Evolutionary conservation across 805 yeast genomes (phyloP), one percentile per base, ranked within the genome.

Genomic region (Saccharomyces eubayanus): DNA sequence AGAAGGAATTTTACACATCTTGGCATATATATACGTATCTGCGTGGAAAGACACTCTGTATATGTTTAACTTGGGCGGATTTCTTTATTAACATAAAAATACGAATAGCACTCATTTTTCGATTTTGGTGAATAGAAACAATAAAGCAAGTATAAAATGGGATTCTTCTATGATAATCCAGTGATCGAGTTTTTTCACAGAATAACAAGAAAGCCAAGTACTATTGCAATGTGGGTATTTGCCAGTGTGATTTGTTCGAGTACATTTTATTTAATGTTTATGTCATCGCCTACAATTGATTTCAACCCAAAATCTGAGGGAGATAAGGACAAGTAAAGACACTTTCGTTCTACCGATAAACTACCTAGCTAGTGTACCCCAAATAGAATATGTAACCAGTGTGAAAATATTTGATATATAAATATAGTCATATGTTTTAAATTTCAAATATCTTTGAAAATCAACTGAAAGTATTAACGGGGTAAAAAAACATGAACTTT

Each of bases 161-260:
- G 62, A 4, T 67, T 67, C 47, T 67, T 63, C 48, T 29, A 49
- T 49, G 50, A 62, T 47, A 66, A 65, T 51, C 59, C 67, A 5
- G 59, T 67, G 10, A 59, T 66, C 49, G 65, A 62, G 48, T 60
- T 59, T 48, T 57, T 56, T 41, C 65, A 63, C 47, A 61, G 60
- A 41, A 31, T 62, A 4, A 47, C 53, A 2, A 62, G 64, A 28
- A 59, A 56, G 43, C 71, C 71, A 29, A 57, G 63, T 28, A 59
- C 64, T 40, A 49, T 64, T 24, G 43, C 65, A 28, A 65, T 67
- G 70, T 66, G 71, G 70, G 51, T 64, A 10, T 67, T 67, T 51
- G 65, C 70, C 2, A 68, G 68, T 12, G 49, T 67, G 1, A 56
- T 67, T 16, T 62, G 64, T 1, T 51, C 61, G 5, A 62, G 69